Conservation (phyloP, 768 basidiomycete species). For the Amylocystis lapponica region DNA sequence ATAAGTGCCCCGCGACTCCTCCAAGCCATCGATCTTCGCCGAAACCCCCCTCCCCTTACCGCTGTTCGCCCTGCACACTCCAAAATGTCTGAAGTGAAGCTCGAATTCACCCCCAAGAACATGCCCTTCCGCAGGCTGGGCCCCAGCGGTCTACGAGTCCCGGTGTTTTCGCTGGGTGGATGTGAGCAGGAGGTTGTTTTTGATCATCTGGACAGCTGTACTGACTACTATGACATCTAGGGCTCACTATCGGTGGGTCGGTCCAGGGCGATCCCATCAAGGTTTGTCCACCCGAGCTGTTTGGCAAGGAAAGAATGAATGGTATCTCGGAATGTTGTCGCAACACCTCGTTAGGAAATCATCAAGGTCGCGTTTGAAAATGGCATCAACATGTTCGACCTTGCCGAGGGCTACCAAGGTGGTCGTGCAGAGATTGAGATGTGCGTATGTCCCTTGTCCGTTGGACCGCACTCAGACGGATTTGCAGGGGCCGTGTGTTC, state of each 20-base stretch:
- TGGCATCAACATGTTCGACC: conserved; percentile 72
- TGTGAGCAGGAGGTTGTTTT: conserved; percentile 28
- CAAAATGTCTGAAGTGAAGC: conserved; percentile 4
- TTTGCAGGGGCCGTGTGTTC: conserved; percentile 55
- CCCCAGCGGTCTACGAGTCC: conserved; percentile 55
- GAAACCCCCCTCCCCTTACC: too few species aligned
- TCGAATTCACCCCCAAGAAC: conserved; percentile 42
- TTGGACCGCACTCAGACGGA: not conserved
- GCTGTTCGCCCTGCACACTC: too few species aligned
- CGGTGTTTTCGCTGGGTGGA: conserved; percentile 63
- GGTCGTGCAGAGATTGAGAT: conserved; percentile 74
- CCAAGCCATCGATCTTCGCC: too few species aligned
- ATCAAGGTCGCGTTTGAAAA: conserved; percentile 72
- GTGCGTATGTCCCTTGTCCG: conserved; percentile 30
- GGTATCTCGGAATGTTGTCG: too few species aligned
- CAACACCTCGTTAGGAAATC: conserved; percentile 49
- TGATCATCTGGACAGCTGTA: not conserved
- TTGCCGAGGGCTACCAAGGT: conserved; percentile 57
- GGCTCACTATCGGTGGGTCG: conserved; percentile 60
- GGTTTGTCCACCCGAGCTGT: conserved; percentile 31
- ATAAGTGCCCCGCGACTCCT: too few species aligned
- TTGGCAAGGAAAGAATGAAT: not conserved
- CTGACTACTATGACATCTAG: too few species aligned
- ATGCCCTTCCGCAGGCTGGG: conserved; percentile 60
- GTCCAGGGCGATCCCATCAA: conserved; percentile 70